Evolutionary conservation across 257 asterid species (phyloP), one percentile per base, ranked within the genome.

Genomic region (Verbena officinalis): DNA sequence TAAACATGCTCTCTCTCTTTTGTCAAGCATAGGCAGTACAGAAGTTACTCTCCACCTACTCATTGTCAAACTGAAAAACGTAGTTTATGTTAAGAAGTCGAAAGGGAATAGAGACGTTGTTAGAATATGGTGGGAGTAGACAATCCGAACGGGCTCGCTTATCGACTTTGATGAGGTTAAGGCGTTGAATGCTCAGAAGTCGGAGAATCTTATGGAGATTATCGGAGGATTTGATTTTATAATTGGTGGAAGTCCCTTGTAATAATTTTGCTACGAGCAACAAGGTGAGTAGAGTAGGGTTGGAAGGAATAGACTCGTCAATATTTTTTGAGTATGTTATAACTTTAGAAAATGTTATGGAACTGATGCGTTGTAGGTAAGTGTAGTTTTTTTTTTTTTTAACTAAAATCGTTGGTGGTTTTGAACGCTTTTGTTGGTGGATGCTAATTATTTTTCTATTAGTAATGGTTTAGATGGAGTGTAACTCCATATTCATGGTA

Each of bases 11-110:
- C 1, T 90, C 99, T 3, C 81, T 93, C n/a, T n/a, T 19, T 90
- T 90, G 75, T 90, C 99, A 9, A 97, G 99, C 30, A 93, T 93
- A 3, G 99, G 99, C 0, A 97, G 99, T 10, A 96, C 82, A 3
- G 99, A 93, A 55, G 96, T 93, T 14, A 95, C 99, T 0, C 97
- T 93, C 12, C 91, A 93, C 24, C 78, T 94, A 2, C 92, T 90
- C 0, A 96, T 95, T 0, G 49, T 94, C 11, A 87, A 74, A 20
- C 5, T 90, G 69, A 88, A 76, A 42, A 80, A 75, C 3, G 96
- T 94, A 0, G 95, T 90, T 16, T 70, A 97, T 0, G 83, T 94
- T 0, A 96, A 94, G 61, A 94, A 74, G 13, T 77, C 93, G 0
- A 89, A 94, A 64, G 86, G 71, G 2, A 88, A 83, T 31, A 58